These are phyloP conservation scores for Helicocarpus griseus DNA, from an alignment of 2,329 filamentous ascomycete species.

Conservation along the genomic window DNA sequence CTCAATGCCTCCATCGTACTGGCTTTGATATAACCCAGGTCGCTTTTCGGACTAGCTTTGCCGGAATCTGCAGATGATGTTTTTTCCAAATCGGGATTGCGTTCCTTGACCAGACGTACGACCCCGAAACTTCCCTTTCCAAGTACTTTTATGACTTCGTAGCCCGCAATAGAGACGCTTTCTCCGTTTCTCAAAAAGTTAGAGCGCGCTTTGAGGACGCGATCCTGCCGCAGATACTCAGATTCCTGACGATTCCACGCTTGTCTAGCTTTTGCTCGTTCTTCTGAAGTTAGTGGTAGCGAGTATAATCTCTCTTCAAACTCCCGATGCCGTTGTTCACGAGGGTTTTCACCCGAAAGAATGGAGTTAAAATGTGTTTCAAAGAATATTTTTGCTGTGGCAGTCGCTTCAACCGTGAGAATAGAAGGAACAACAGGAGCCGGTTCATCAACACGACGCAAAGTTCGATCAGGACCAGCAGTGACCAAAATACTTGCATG, in stretches of 20 bases:
- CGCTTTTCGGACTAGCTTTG: conserved; percentile 8
- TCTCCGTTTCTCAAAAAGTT: conserved; percentile 34
- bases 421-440: conserved; percentile 23
- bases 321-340: conserved; percentile 51
- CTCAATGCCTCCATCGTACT: conserved; percentile 14
- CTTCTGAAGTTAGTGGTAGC: conserved; percentile 47
- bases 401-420: conserved; percentile 63
- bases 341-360: conserved; percentile 46
- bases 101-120: conserved; percentile 74
- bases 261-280: conserved; percentile 43
- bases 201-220: conserved; percentile 58
- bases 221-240: conserved; percentile 62
- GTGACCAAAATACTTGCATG: not conserved
- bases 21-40: conserved; percentile 10
- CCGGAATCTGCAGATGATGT: conserved; percentile 11
- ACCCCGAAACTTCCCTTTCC: conserved; percentile 94
- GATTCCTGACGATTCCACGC: conserved; percentile 60
- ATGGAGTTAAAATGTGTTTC: conserved; percentile 76
- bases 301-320: conserved; percentile 56
- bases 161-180: conserved; percentile 52
- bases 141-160: conserved; percentile 70
- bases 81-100: conserved; percentile 13
- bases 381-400: conserved; percentile 75
- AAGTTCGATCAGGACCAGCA: not conserved
- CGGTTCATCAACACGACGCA: conserved; percentile 10